Evolutionary conservation across 2,329 filamentous ascomycete genomes (phyloP), one percentile per base, ranked within the genome.

Genomic region (Aureobasidium sp.): DNA sequence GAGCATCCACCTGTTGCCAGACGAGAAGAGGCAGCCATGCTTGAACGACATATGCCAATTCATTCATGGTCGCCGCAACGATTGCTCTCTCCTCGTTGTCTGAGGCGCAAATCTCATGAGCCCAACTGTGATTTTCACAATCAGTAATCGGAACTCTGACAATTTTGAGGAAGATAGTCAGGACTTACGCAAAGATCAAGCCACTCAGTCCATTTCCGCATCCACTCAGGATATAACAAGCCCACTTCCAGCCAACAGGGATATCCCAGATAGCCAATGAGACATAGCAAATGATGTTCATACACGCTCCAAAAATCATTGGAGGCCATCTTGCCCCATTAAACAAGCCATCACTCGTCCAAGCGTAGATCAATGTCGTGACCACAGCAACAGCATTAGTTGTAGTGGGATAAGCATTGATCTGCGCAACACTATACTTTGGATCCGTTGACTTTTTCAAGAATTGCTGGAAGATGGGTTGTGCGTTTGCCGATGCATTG

Each of bases 31-130:
- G 87, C 46, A 90, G 70, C 86, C 86, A 89, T 0, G 86, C 84
- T 68, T 89, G 85, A 47, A 90, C 73, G 1, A 88, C 84, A 64
- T 88, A 88, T 0, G 85, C 86, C 75, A 89, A 81, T 69, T 87
- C 81, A 64, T 89, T 89, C 84, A 89, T 89, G 17, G 78, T 74
- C 0, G 79, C 86, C 0, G 86, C 80, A 0, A 89, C 84, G 4
- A 90, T 75, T 0, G 87, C 85, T 26, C 44, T 26, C 27, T 47
- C 44, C 13, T 47, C 44, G 24, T 47, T 47, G 24, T 47, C 44
- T 2, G 20, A 17, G 2, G 44, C 20, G 27, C 44, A 47, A 12
- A 47, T 47, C 3, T 47, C 44, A 13, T 47, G 44, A 86, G 76
- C 73, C 89, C 86, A 71, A 7, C 27, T 50, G 29, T 89, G 86